phyloP scores from a whole-genome alignment of 2,329 filamentous ascomycete genomes.

The Botrytis medusae region DNA sequence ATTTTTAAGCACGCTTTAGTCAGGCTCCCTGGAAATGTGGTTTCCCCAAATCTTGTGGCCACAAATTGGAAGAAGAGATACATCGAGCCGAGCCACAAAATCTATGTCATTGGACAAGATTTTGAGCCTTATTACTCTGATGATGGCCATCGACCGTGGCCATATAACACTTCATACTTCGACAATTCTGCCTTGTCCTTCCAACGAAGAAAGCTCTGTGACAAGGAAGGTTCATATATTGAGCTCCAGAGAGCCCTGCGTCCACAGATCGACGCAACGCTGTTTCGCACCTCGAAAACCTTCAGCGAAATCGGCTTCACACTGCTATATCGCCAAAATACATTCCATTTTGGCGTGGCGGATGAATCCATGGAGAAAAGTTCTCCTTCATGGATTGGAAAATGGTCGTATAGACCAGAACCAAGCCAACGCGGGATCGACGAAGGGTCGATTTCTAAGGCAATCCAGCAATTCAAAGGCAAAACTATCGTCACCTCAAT shows the following conservation, averaged over 20 bases:
- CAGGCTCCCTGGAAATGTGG: fast-evolving
- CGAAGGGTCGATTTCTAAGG: background rate
- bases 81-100: background rate
- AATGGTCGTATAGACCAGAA: background rate
- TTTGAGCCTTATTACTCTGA: background rate
- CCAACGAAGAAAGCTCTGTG: background rate
- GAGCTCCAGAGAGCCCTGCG: background rate
- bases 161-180: background rate
- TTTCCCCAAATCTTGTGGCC: background rate
- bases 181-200: background rate
- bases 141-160: background rate
- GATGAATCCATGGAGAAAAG: too few relatives aligned
- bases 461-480: background rate
- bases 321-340: background rate
- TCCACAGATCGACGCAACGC: background rate
- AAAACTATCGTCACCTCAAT: background rate
- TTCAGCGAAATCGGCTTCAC: background rate
- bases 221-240: background rate
- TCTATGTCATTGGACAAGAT: fast-evolving
- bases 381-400: background rate
- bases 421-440: background rate
- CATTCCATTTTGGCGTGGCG: background rate
- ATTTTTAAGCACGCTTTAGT: background rate
- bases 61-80: background rate
- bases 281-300: background rate